Evolutionary conservation across 176 grass and related monocot genomes (phyloP), one percentile per base, ranked within the genome.

Genomic region (Triticum dicoccoides): DNA sequence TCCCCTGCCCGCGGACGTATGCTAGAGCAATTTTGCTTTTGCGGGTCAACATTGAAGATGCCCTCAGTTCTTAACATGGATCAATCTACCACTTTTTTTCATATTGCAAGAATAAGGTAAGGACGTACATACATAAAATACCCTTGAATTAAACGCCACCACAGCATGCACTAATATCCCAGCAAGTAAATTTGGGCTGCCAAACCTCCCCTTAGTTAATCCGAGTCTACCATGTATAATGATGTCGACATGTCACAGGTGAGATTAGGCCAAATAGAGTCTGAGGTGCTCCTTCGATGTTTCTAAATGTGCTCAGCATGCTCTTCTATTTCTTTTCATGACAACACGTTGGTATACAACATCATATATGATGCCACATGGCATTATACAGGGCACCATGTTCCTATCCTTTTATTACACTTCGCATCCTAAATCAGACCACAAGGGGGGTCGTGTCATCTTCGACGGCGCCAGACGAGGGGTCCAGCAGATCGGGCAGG

Each of bases 401-500:
- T 20, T 52, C 25, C 25, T 18, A 47, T 30, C 17, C 14, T 52
- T 52, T 27, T 45, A 76, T 76, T 32, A 76, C 73, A 76, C 13
- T 76, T 77, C 20, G 27, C 47, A 77, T 11, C 27, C 34, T 11
- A 56, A 33, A 61, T 83, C 74, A 90, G 32, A 85, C 76, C 6
- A 91, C 64, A 0, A 91, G 82, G 0, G 90, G 70, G 12, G 47
- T 49, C 1, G 30, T 10, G 1, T 75, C 80, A 47, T 90, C 82
- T 44, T 73, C 83, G 9, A 9, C 25, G 15, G 66, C 65, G 18
- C 64, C 52, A 5, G 65, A 15, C 2, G 82, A 72, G 73, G 74
- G 3, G 0, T 86, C 82, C 20, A 64, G 62, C 69, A 94, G 84
- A 68, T 95, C 84, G 25, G 91, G 90, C 2, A 98, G 92, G 3